phyloP scores from a whole-genome alignment of 1,139 yeast species.

The Debaryomyces sp. region DNA sequence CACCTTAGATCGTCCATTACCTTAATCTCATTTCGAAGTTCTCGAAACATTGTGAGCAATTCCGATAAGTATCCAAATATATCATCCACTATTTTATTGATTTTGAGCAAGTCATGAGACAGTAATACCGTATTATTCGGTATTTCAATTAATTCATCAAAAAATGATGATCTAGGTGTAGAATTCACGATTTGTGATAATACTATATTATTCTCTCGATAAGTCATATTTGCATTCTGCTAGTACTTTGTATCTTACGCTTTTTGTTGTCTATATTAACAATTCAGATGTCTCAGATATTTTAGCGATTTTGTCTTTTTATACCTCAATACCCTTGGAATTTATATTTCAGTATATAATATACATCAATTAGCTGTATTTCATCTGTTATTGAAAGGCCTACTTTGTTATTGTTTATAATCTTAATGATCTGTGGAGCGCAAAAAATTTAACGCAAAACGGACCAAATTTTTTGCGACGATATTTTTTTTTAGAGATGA shows the following conservation, averaged over 20 bases:
- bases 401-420: slow-evolving; percentile 8
- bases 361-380: not conserved
- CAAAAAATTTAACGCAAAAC: slow-evolving; percentile 7
- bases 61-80: slow-evolving; percentile 31
- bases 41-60: slow-evolving; percentile 19
- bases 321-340: not conserved
- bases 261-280: no score
- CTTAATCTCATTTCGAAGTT: slow-evolving; percentile 13
- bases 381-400: not conserved
- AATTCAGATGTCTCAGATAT: not conserved
- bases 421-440: slow-evolving; percentile 6
- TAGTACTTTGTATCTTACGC: not conserved
- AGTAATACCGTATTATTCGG: slow-evolving; percentile 23
- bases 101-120: slow-evolving; percentile 35
- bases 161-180: slow-evolving; percentile 32
- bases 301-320: not conserved
- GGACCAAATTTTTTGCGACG: not conserved
- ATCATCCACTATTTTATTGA: slow-evolving; percentile 34
- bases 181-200: slow-evolving; percentile 20
- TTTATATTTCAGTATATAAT: not conserved
- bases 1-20: slow-evolving; percentile 33
- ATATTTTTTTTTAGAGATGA: slow-evolving; percentile 5
- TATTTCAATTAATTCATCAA: slow-evolving; percentile 32
- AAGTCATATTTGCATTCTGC: slow-evolving; percentile 10
- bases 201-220: slow-evolving; percentile 3